A percentile compares a stretch with the other conserved stretches of the same genome.
Conservation (phyloP, 192 early-diverging fungal species). For the Umbelopsis ramanniana region DNA sequence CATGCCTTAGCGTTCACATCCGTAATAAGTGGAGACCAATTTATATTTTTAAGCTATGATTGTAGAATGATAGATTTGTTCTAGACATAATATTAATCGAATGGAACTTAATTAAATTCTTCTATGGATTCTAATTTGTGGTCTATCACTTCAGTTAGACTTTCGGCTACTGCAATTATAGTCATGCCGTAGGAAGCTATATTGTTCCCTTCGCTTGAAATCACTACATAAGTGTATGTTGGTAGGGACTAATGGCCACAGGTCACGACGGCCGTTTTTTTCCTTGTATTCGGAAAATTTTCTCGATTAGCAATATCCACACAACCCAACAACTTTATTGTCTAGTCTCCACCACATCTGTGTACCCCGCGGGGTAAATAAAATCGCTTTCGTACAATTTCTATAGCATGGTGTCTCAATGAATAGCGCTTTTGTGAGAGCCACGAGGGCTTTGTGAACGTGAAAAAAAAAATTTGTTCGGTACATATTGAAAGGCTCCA, state of each 20-base stretch:
- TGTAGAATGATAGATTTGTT: not conserved
- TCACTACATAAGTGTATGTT: too few species aligned
- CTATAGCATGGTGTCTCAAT: not conserved
- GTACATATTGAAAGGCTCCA: not conserved
- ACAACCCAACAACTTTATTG: too few species aligned
- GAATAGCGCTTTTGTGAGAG: not conserved
- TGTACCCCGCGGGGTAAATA: not conserved
- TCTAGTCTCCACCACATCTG: not conserved
- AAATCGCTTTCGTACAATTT: not conserved
- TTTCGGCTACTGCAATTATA: too few species aligned
- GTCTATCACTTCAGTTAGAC: not conserved
- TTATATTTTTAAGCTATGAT: not conserved
- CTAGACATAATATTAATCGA: not conserved
- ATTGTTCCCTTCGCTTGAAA: too few species aligned
- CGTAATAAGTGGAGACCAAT: too few species aligned
- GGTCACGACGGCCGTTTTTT: too few species aligned
- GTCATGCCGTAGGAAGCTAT: too few species aligned
- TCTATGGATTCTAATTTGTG: not conserved
- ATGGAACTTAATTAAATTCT: not conserved
- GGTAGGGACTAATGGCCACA: too few species aligned
- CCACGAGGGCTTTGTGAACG: slow-evolving; percentile 1
- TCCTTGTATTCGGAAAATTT: too few species aligned
- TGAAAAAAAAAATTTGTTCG: not conserved
- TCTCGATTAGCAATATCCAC: too few species aligned
- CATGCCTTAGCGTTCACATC: too few species aligned